Evolutionary conservation across 2,329 filamentous ascomycete species (phyloP).

Genomic region (Nigrospora oryzae): DNA sequence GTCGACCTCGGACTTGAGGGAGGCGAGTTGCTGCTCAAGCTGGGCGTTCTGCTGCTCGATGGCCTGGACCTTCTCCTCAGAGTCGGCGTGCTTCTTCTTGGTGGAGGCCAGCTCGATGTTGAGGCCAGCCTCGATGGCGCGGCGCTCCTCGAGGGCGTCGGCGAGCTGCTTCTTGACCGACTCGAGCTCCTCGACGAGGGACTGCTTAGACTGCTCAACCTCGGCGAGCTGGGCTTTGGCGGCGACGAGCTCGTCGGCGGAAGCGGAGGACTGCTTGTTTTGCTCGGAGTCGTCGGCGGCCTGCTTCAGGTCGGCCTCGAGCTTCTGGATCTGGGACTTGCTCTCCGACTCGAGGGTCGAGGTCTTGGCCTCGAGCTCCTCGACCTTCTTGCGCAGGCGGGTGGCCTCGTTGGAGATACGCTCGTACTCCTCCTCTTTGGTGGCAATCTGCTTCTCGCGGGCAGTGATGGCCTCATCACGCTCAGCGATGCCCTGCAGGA

Average conservation of each 20-base stretch:
- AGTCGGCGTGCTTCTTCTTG: constrained; percentile 10
- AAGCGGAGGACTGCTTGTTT: constrained; percentile 10
- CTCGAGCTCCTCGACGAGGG: constrained; percentile 19
- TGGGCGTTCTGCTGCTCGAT: constrained; percentile 13
- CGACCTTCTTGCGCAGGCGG: constrained; percentile 27
- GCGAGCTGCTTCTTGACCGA: constrained; percentile 13
- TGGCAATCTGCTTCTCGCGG: constrained; percentile 22
- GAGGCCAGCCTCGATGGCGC: constrained; percentile 9
- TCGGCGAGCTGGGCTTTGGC: constrained; percentile 6
- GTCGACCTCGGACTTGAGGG: neutral
- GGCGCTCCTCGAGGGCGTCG: constrained; percentile 4
- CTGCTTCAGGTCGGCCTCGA: constrained; percentile 24
- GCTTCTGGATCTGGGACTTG: constrained; percentile 22
- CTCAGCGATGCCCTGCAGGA: constrained; percentile 30
- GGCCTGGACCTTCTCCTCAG: constrained; percentile 13
- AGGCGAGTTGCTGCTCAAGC: constrained; percentile 20
- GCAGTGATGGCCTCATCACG: constrained; percentile 25
- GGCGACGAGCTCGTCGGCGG: constrained; percentile 9
- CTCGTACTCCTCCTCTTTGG: constrained; percentile 28
- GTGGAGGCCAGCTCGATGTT: constrained; percentile 13
- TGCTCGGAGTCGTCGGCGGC: constrained; percentile 16
- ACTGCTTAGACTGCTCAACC: constrained; percentile 14
- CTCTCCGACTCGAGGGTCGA: constrained; percentile 20
- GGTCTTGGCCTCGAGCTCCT: constrained; percentile 22
- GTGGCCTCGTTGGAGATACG: constrained; percentile 25